Evolutionary conservation across 306 rosid genomes (phyloP).

Genomic region (Alnus glutinosa): DNA sequence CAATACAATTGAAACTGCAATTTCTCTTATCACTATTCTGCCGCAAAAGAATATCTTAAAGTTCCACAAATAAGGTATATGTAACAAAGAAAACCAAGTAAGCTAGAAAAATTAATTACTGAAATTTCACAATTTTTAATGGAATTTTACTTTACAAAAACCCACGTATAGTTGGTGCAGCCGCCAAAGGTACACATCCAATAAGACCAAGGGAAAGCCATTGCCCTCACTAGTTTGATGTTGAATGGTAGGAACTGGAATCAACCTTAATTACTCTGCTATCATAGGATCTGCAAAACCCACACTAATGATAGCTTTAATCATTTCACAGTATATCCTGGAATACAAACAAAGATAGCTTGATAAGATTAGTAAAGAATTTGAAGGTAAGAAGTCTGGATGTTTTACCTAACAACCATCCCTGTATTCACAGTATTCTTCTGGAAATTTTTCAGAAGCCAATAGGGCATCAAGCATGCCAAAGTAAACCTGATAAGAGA

Average conservation of each 20-base stretch:
- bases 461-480: constrained; percentile 55
- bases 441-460: constrained; percentile 52
- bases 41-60: too few species aligned
- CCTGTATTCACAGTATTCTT: constrained; percentile 30
- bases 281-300: constrained; percentile 50
- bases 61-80: too few species aligned
- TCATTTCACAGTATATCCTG: constrained; percentile 63
- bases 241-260: constrained; percentile 21
- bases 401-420: constrained; percentile 40
- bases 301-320: constrained; percentile 44
- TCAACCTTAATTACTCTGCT: constrained; percentile 45
- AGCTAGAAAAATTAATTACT: too few species aligned
- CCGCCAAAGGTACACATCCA: background rate
- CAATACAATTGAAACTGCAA: too few species aligned
- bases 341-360: background rate
- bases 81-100: too few species aligned
- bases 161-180: background rate
- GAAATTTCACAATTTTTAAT: background rate
- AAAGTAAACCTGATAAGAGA: constrained; percentile 36
- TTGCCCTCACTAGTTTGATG: constrained; percentile 21
- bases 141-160: background rate
- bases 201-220: background rate
- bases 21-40: too few species aligned
- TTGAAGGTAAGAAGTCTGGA: background rate
- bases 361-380: too few species aligned